These are phyloP conservation scores for Scheffersomyces illinoinensis DNA, from an alignment of 1,139 yeast genomes.

Conservation along the genomic window DNA sequence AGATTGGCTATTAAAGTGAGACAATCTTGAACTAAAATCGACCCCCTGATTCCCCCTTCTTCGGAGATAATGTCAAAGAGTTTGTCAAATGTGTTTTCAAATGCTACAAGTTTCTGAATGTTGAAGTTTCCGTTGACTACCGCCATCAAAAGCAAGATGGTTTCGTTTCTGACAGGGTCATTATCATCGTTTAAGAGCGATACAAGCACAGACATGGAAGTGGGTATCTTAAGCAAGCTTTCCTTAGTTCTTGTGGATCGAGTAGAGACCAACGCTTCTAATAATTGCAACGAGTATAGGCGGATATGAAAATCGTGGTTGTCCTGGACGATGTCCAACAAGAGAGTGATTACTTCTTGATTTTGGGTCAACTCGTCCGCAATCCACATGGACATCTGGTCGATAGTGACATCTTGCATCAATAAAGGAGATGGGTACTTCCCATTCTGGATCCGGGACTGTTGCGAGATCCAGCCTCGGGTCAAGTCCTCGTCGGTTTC, in stretches of 20 bases:
- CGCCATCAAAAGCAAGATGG: slow-evolving; percentile 79
- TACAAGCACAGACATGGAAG: slow-evolving; percentile 79
- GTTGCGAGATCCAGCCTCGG: slow-evolving; percentile 71
- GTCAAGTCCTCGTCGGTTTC: slow-evolving; percentile 54
- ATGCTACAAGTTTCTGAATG: slow-evolving; percentile 90
- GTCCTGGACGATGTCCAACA: slow-evolving; percentile 56
- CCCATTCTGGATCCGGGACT: slow-evolving; percentile 76
- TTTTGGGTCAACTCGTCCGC: slow-evolving; percentile 89
- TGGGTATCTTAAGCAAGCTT: slow-evolving; percentile 68
- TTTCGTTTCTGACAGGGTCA: slow-evolving; percentile 91
- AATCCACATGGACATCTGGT: slow-evolving; percentile 91
- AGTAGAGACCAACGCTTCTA: slow-evolving; percentile 81
- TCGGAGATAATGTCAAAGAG: slow-evolving; percentile 74
- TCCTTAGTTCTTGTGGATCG: slow-evolving; percentile 78
- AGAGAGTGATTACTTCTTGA: slow-evolving; percentile 53
- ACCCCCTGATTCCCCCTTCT: slow-evolving; percentile 91
- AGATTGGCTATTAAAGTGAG: slow-evolving; percentile 72
- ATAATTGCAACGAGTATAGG: slow-evolving; percentile 77
- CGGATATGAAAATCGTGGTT: slow-evolving; percentile 70
- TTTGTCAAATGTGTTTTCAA: slow-evolving; percentile 87
- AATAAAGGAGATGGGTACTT: slow-evolving; percentile 81
- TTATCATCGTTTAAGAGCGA: slow-evolving; percentile 65
- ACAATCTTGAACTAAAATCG: slow-evolving; percentile 90
- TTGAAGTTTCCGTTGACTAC: slow-evolving; percentile 81
- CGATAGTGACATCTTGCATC: slow-evolving; percentile 58